These are phyloP conservation scores for Quaeritorhiza haematococci DNA, from an alignment of 371 early-diverging fungal genomes.

Conservation along the genomic window DNA sequence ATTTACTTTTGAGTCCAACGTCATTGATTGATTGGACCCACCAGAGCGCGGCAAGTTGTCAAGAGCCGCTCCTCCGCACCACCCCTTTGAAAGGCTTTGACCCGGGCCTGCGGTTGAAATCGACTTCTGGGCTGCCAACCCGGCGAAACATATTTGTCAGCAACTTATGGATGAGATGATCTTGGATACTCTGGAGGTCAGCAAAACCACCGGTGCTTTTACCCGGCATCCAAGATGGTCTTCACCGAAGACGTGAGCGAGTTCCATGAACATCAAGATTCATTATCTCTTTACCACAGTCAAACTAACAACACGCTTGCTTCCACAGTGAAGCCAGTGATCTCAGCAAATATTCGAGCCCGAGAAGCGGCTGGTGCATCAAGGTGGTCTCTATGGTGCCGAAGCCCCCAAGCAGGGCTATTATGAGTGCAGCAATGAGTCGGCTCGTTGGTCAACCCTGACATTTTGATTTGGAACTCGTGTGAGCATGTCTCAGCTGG, in stretches of 20 bases:
- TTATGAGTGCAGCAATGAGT: conserved; percentile 32
- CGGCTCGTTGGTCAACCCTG: conserved; percentile 37
- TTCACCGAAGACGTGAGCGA: conserved; percentile 49
- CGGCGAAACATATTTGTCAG: conserved; percentile 48
- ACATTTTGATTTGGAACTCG: conserved; percentile 49
- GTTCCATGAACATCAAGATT: no score
- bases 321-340: conserved; percentile 45
- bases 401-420: conserved; percentile 41
- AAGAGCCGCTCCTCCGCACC: conserved; percentile 45
- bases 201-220: conserved; percentile 48
- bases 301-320: neutral
- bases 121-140: conserved; percentile 60
- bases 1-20: conserved; percentile 53
- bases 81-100: conserved; percentile 46
- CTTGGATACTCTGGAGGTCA: conserved; percentile 41
- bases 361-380: conserved; percentile 53
- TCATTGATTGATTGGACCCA: conserved; percentile 62
- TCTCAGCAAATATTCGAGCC: conserved; percentile 45
- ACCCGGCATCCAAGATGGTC: conserved; percentile 50
- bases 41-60: conserved; percentile 54
- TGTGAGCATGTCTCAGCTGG: conserved; percentile 43
- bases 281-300: neutral
- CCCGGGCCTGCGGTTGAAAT: conserved; percentile 57
- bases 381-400: conserved; percentile 34
- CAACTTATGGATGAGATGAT: conserved; percentile 53